These are phyloP conservation scores for Tausonia pullulans DNA, from an alignment of 1,284 basidiomycete species.

Conservation along the genomic window DNA sequence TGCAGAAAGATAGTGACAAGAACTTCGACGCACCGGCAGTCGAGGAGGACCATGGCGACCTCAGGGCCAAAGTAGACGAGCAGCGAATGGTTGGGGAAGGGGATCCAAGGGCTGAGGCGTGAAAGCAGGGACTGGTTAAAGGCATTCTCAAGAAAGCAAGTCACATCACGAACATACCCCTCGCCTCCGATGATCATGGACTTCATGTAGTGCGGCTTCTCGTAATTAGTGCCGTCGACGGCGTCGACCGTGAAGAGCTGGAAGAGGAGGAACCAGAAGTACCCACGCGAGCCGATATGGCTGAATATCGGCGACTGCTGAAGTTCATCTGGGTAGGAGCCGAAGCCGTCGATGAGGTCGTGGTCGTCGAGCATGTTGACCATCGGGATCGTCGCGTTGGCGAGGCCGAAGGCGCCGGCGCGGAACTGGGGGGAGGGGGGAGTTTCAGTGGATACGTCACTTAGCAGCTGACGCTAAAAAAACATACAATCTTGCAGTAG, in stretches of 20 bases:
- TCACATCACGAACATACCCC: constrained; percentile 38
- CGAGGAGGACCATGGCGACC: constrained; percentile 60
- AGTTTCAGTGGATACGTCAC: no score
- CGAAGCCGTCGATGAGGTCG: constrained; percentile 80
- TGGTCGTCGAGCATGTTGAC: constrained; percentile 49
- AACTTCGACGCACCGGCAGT: constrained; percentile 54
- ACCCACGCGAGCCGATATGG: constrained; percentile 55
- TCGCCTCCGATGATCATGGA: constrained; percentile 60
- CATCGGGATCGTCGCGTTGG: constrained; percentile 78
- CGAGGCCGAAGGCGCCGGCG: constrained; percentile 79
- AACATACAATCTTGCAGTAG: constrained; percentile 52
- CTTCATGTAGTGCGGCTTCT: constrained; percentile 52
- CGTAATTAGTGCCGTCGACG: constrained; percentile 55
- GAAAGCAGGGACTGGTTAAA: neutral
- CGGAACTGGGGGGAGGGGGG: constrained; percentile 44
- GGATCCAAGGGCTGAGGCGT: constrained; percentile 42
- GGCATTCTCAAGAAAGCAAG: neutral
- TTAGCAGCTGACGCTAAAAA: no score
- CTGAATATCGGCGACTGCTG: constrained; percentile 67
- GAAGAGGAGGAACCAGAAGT: constrained; percentile 85
- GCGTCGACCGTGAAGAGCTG: constrained; percentile 68
- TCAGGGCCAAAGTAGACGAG: constrained; percentile 44
- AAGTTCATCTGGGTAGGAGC: constrained; percentile 65
- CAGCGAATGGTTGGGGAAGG: constrained; percentile 67
- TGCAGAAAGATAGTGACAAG: no score